Evolutionary conservation across 2,329 filamentous ascomycete genomes (phyloP).

Genomic region (Fusarium compactum): DNA sequence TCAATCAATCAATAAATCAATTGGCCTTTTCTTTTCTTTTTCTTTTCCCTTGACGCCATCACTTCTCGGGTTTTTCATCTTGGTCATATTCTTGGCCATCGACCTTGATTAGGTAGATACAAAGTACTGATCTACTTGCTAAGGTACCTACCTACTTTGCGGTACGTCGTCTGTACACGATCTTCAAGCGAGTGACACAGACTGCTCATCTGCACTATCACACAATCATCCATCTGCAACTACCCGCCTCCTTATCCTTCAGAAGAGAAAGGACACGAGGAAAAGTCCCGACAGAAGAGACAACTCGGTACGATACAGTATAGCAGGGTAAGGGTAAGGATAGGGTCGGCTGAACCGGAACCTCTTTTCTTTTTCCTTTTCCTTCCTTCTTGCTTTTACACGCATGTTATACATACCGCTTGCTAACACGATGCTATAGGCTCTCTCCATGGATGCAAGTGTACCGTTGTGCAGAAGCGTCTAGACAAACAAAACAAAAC

Average conservation of each 20-base stretch:
- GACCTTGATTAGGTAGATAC: neutral
- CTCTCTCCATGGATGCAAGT: constrained; percentile 44
- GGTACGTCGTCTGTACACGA: constrained; percentile 3
- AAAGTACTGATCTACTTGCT: neutral
- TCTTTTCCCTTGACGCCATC: constrained; percentile 7
- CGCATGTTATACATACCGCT: neutral
- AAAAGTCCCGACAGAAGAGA: constrained; percentile 31
- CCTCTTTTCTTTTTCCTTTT: neutral
- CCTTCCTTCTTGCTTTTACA: neutral
- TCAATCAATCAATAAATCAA: constrained; percentile 4
- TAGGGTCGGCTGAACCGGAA: neutral
- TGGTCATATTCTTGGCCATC: constrained; percentile 4
- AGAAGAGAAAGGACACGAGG: constrained; percentile 11
- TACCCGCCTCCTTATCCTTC: constrained; percentile 15
- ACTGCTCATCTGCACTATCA: constrained; percentile 8
- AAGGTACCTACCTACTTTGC: neutral
- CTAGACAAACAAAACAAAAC: constrained; percentile 1
- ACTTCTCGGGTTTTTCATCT: constrained; percentile 22
- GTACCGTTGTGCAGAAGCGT: constrained; percentile 36
- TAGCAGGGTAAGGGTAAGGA: neutral
- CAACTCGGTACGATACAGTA: constrained; percentile 28
- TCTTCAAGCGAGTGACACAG: constrained; percentile 21
- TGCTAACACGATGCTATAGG: constrained; percentile 9
- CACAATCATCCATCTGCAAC: constrained; percentile 21
- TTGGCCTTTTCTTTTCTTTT: constrained; percentile 18